phyloP scores from a whole-genome alignment of 2,329 filamentous ascomycete species.

The Fusarium vanettenii region DNA sequence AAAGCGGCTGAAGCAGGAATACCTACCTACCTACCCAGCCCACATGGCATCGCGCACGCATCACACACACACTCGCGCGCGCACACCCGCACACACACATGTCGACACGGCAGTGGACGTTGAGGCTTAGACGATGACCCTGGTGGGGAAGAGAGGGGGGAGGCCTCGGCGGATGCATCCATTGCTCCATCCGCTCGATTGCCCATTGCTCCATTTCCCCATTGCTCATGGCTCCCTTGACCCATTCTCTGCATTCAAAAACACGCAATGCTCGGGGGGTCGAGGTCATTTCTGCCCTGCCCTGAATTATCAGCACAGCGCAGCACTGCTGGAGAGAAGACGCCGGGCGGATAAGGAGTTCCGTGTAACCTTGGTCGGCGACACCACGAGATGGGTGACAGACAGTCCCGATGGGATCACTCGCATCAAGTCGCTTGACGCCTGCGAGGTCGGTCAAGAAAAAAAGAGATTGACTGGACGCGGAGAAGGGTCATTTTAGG shows the following conservation, averaged over 20 bases:
- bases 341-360: neutral
- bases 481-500: neutral
- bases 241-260: neutral
- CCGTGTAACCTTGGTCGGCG: neutral
- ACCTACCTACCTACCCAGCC: neutral
- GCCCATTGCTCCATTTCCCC: conserved; percentile 20
- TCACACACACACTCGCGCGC: neutral
- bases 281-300: neutral
- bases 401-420: neutral
- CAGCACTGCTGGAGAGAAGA: neutral
- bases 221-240: neutral
- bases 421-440: neutral
- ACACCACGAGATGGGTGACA: neutral
- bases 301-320: neutral
- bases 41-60: conserved; percentile 18
- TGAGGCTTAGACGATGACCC: conserved; percentile 36
- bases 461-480: neutral
- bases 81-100: conserved; percentile 32
- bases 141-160: conserved; percentile 33
- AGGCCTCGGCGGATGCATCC: conserved; percentile 36
- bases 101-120: conserved; percentile 37
- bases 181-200: conserved; percentile 9
- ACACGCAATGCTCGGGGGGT: neutral
- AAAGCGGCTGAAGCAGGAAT: neutral
- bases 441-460: neutral